Base-by-base conservation (phyloP, 352 stramenopile genomes). In the Hyaloperonospora brassicae region DNA sequence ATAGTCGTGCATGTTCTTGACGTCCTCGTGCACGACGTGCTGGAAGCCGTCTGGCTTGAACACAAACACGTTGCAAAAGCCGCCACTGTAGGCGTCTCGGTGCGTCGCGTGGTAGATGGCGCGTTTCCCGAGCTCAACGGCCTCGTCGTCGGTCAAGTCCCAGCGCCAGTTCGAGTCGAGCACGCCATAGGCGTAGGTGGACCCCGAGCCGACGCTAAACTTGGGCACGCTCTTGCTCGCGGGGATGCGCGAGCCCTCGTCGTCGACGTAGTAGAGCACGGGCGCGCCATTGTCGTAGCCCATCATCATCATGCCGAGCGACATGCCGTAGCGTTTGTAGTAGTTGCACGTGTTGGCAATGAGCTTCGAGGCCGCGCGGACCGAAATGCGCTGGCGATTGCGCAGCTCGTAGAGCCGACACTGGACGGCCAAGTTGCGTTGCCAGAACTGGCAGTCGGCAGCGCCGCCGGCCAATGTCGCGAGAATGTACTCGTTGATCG, bases 61-160 rank as follows among this genome's bases (percentile, higher is more conserved):
- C 60, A 98, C 71, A 76, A 98, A 99, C 27, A 97, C 91, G 78
- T 91, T 90, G 71, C 82, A 92, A 46, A 99, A 96, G 61, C 96
- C 96, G 67, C 97, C 97, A 70, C 86, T 98, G 79, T 98, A 98
- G 24, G 96, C 96, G 74, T 99, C 97, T 58, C 97, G 90, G 87
- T 99, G 95, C 21, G 96, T 98, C 24, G 97, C 97, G 72, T 99
- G 97, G 77, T 99, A 99, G 78, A 99, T 99, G 42, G 97, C 97
- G 47, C 92, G 73, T 73, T 98, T 96, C 47, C 97, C 97, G 51
- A 99, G 86, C 68, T 99, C 95, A 60, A 99, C 97, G 31, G 97
- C 97, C 73, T 99, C 97, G 52, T 99, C 96, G 50, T 99, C 93
- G 22, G 95, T 98, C 46, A 99, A 76, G 52, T 98, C 86, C 73